phyloP scores from a whole-genome alignment of 2,329 filamentous ascomycete genomes.

The Zalaria sp. region DNA sequence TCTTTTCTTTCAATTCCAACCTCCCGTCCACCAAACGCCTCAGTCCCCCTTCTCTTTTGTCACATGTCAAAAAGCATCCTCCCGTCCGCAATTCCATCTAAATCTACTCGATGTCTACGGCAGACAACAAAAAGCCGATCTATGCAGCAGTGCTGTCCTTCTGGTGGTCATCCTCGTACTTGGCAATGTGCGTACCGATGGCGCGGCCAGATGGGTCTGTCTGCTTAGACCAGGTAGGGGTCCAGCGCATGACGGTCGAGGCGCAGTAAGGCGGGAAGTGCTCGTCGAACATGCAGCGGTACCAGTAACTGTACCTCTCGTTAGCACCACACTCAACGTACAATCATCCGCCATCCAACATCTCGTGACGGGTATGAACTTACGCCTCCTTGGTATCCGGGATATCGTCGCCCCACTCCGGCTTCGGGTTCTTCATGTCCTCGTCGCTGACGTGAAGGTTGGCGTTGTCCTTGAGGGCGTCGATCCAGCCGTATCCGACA shows the following conservation, averaged over 20 bases:
- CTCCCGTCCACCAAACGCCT: too few relatives aligned
- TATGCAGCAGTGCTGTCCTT: background rate
- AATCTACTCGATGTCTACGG: too few relatives aligned
- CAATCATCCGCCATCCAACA: background rate
- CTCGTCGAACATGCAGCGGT: constrained; percentile 96
- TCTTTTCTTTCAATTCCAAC: too few relatives aligned
- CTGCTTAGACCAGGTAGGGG: constrained; percentile 93
- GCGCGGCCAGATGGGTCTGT: constrained; percentile 78
- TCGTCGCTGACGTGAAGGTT: constrained; percentile 84
- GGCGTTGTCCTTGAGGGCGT: constrained; percentile 88
- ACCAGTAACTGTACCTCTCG: constrained; percentile 60
- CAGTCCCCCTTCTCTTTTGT: too few relatives aligned
- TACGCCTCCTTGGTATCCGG: constrained; percentile 95
- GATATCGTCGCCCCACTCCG: constrained; percentile 85
- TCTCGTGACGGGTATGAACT: constrained; percentile 17
- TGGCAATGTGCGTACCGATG: constrained; percentile 19
- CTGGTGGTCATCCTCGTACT: constrained; percentile 13
- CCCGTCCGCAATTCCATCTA: too few relatives aligned
- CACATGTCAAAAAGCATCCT: too few relatives aligned
- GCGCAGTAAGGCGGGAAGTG: constrained; percentile 90
- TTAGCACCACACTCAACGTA: too few relatives aligned
- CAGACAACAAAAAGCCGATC: background rate
- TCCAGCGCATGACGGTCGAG: constrained; percentile 89
- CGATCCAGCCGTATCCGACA: constrained; percentile 98
- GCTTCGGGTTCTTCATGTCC: constrained; percentile 96